A percentile compares a stretch with the other conserved stretches of the same genome.
phyloP scores from a whole-genome alignment of 148 eudicot species.

The Polygonum aviculare region DNA sequence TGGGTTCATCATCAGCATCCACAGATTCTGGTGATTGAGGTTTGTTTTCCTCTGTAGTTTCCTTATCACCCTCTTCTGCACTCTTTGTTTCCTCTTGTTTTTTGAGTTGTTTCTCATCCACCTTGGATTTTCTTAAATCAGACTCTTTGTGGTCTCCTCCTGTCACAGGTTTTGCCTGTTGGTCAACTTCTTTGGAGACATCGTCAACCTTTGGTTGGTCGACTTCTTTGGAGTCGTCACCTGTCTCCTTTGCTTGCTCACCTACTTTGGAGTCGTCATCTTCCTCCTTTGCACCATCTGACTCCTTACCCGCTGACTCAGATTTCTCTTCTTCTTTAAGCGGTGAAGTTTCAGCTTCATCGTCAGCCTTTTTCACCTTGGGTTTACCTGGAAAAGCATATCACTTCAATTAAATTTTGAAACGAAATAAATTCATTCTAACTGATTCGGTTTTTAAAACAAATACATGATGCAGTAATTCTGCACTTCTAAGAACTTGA shows the following conservation, averaged over 20 bases:
- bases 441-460: neutral
- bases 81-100: conserved; percentile 22
- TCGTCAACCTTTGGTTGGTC: conserved; percentile 17
- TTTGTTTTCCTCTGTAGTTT: conserved; percentile 13
- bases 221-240: conserved; percentile 29
- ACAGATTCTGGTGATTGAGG: conserved; percentile 23
- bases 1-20: conserved; percentile 65
- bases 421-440: neutral
- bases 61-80: conserved; percentile 29
- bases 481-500: too few relatives aligned
- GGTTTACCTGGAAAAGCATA: conserved; percentile 27
- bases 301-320: neutral
- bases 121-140: conserved; percentile 16
- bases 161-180: conserved; percentile 22
- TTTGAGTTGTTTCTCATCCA: conserved; percentile 14
- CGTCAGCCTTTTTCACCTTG: conserved; percentile 20
- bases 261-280: too few relatives aligned
- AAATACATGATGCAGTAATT: too few relatives aligned
- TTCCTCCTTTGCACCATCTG: conserved; percentile 10
- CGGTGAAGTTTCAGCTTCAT: conserved; percentile 20
- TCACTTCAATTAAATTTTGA: neutral
- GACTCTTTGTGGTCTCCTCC: conserved; percentile 16
- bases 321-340: conserved; percentile 17
- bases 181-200: conserved; percentile 30
- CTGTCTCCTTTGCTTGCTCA: conserved; percentile 18